Evolutionary conservation across 2,329 filamentous ascomycete species (phyloP).

Genomic region (Aspergillus sp.): DNA sequence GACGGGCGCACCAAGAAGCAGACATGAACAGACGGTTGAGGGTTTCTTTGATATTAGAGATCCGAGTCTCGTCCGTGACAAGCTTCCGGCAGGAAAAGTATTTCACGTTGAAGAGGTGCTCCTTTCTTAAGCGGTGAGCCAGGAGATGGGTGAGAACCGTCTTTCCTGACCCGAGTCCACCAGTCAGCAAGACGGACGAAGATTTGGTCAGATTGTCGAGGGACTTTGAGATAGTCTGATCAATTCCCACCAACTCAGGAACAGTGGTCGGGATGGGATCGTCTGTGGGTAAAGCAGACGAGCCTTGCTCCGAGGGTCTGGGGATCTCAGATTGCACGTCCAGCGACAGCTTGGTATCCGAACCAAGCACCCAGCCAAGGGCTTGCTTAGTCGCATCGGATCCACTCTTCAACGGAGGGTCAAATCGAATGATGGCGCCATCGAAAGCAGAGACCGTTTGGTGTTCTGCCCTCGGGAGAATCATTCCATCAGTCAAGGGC

Average conservation of each 20-base stretch:
- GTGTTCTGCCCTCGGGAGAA: constrained; percentile 64
- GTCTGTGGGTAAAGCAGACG: constrained; percentile 46
- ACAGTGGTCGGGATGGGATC: constrained; percentile 55
- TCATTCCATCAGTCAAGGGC: constrained; percentile 83
- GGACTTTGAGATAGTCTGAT: constrained; percentile 70
- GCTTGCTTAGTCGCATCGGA: constrained; percentile 31
- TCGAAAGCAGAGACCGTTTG: constrained; percentile 67
- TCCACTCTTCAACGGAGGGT: constrained; percentile 51
- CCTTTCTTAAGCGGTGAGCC: constrained; percentile 68
- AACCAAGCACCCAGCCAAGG: constrained; percentile 69
- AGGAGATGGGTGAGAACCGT: constrained; percentile 75
- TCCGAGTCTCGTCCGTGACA: constrained; percentile 84
- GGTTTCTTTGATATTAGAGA: constrained; percentile 88
- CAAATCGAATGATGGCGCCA: constrained; percentile 79
- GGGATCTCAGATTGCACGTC: constrained; percentile 75
- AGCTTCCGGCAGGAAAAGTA: constrained; percentile 86
- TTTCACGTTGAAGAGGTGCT: constrained; percentile 74
- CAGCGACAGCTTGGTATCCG: constrained; percentile 70
- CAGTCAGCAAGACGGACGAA: constrained; percentile 86
- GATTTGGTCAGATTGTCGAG: constrained; percentile 75
- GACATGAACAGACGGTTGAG: constrained; percentile 80
- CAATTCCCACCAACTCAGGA: constrained; percentile 77
- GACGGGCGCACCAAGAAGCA: constrained; percentile 85
- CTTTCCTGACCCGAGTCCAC: constrained; percentile 87
- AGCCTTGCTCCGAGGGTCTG: constrained; percentile 54